phyloP scores from a whole-genome alignment of 2,329 filamentous ascomycete genomes.

The Pleoardoris graminearum region DNA sequence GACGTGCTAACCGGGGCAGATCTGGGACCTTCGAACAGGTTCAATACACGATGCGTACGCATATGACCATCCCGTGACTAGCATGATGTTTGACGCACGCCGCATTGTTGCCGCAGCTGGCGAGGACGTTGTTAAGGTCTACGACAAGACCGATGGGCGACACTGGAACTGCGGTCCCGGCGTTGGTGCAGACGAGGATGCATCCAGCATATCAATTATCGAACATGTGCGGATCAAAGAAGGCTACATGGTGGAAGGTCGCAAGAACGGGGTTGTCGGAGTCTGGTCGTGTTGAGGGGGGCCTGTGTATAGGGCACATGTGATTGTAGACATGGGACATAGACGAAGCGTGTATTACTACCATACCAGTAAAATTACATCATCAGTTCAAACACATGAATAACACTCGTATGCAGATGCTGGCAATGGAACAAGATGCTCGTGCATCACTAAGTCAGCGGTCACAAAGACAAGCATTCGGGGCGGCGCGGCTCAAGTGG shows the following conservation, averaged over 20 bases:
- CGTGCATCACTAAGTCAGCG: slow-evolving; percentile 21
- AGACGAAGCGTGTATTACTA: slow-evolving; percentile 2
- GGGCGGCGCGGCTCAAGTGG: slow-evolving; percentile 1
- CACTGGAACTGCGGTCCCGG: slow-evolving; percentile 97
- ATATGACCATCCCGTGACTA: slow-evolving; percentile 87
- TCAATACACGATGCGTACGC: slow-evolving; percentile 95
- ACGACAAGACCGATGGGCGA: slow-evolving; percentile 92
- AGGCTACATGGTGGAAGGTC: slow-evolving; percentile 89
- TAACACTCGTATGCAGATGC: neutral
- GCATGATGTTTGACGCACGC: slow-evolving; percentile 95
- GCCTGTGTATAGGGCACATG: slow-evolving; percentile 18
- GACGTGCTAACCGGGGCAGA: slow-evolving; percentile 59
- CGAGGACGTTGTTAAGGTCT: slow-evolving; percentile 94
- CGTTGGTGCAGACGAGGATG: slow-evolving; percentile 66
- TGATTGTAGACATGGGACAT: neutral
- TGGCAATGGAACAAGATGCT: neutral
- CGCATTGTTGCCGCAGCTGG: slow-evolving; percentile 89
- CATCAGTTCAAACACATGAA: neutral
- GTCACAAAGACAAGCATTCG: slow-evolving; percentile 18
- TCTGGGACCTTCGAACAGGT: slow-evolving; percentile 96
- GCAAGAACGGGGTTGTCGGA: slow-evolving; percentile 83
- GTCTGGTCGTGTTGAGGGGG: slow-evolving; percentile 65
- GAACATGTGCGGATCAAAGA: slow-evolving; percentile 90
- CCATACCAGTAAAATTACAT: slow-evolving; percentile 4
- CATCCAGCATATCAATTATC: slow-evolving; percentile 60